Evolutionary conservation across 495 filamentous ascomycete genomes (phyloP).

Genomic region (Hypoxylon perforatum): DNA sequence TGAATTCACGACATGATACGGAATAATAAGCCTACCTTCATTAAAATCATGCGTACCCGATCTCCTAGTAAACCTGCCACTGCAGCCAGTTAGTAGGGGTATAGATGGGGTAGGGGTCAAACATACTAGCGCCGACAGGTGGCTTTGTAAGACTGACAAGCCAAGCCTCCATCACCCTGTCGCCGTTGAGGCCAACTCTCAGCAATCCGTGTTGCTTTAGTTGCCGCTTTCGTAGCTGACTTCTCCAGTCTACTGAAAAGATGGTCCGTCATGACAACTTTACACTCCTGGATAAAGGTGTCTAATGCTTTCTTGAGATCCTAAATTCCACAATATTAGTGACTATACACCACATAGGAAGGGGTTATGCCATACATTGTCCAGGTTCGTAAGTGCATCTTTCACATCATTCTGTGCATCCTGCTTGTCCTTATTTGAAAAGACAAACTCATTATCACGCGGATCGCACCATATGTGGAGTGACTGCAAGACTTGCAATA

Average conservation of each 20-base stretch:
- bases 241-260: conserved; percentile 55
- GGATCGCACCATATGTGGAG: conserved; percentile 63
- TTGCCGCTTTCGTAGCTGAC: conserved; percentile 43
- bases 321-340: background rate
- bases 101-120: conserved; percentile 32
- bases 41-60: conserved; percentile 58
- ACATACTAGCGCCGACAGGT: conserved; percentile 61
- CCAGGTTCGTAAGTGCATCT: conserved; percentile 51
- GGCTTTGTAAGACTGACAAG: conserved; percentile 67
- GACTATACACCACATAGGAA: conserved; percentile 14
- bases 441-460: conserved; percentile 53
- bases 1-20: background rate
- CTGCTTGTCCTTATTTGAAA: conserved; percentile 55
- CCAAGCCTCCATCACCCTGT: conserved; percentile 57
- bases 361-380: conserved; percentile 48
- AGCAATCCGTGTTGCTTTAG: conserved; percentile 47
- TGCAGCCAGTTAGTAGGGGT: conserved; percentile 26
- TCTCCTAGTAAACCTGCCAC: conserved; percentile 45
- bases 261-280: conserved; percentile 50
- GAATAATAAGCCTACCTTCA: conserved; percentile 47
- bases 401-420: conserved; percentile 53
- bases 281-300: conserved; percentile 47
- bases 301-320: conserved; percentile 46
- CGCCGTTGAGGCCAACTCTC: conserved; percentile 59
- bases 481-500: conserved; percentile 63